Conservation (phyloP, 441 rosid species). For the Viola pubescens region DNA sequence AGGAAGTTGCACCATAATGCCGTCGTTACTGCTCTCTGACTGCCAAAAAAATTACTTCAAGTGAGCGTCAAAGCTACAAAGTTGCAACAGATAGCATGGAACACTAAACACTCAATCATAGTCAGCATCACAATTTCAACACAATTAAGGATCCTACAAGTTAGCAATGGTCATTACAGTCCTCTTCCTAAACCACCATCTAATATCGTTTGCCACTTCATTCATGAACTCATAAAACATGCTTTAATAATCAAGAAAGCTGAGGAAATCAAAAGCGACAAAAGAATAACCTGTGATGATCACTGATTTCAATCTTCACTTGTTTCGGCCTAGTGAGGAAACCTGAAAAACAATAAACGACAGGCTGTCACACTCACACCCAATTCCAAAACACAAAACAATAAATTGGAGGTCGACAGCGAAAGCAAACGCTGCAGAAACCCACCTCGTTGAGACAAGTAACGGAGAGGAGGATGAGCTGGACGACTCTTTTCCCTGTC, state of each 20-base stretch:
- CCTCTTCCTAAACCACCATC: too few relatives aligned
- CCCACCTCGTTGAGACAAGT: slow-evolving; percentile 44
- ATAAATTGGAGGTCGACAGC: neutral
- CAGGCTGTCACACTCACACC: neutral
- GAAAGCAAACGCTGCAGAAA: slow-evolving; percentile 4
- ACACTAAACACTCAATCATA: neutral
- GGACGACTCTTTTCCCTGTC: slow-evolving; percentile 22
- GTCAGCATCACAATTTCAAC: neutral
- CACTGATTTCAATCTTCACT: slow-evolving; percentile 61
- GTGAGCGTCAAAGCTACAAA: slow-evolving; percentile 5
- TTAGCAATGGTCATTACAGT: neutral
- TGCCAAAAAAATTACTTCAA: slow-evolving; percentile 26
- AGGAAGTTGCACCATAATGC: slow-evolving; percentile 97
- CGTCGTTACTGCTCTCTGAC: slow-evolving; percentile 94
- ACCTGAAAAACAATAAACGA: slow-evolving; percentile 29
- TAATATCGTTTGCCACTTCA: too few relatives aligned
- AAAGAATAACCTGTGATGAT: slow-evolving; percentile 61
- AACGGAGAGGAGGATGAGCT: slow-evolving; percentile 11
- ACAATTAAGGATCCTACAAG: neutral
- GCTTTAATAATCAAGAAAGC: too few relatives aligned
- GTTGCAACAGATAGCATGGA: neutral
- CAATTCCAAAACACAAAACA: neutral
- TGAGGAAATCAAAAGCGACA: neutral
- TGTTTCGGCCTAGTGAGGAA: slow-evolving; percentile 81
- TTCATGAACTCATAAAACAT: too few relatives aligned